Conservation (phyloP, 1,284 basidiomycete genomes). For the Tylopilus sp. region DNA sequence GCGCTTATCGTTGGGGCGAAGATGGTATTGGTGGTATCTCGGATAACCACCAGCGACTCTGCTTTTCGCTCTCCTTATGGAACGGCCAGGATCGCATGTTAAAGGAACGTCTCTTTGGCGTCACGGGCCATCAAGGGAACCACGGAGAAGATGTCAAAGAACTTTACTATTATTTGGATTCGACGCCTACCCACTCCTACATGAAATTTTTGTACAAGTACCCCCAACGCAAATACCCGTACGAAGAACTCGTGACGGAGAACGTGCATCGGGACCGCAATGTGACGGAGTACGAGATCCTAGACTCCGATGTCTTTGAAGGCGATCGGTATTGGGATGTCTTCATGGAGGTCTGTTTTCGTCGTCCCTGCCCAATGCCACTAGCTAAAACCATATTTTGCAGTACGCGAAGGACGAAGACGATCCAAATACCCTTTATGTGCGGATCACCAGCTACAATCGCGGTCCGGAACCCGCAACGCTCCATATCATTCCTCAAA, state of each 20-base stretch:
- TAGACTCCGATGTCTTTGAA: constrained; percentile 91
- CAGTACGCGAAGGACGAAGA: constrained; percentile 98
- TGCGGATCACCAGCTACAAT: constrained; percentile 96
- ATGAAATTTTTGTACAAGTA: constrained; percentile 99
- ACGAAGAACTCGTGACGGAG: constrained; percentile 89
- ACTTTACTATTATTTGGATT: constrained; percentile 97
- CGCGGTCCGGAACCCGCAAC: constrained; percentile 95
- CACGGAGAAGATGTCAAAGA: constrained; percentile 99
- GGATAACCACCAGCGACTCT: constrained; percentile 93
- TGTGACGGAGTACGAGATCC: constrained; percentile 88
- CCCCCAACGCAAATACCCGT: constrained; percentile 88
- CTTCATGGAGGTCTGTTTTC: constrained; percentile 76
- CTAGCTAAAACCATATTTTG: not conserved
- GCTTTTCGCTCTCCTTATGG: constrained; percentile 90
- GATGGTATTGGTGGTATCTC: constrained; percentile 96
- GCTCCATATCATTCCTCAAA: constrained; percentile 90
- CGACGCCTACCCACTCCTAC: constrained; percentile 97
- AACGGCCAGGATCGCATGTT: constrained; percentile 93
- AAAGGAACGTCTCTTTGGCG: constrained; percentile 93
- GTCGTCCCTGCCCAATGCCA: not conserved
- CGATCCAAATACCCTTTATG: constrained; percentile 81
- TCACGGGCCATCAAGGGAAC: constrained; percentile 95
- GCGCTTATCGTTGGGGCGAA: constrained; percentile 98
- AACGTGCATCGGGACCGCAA: constrained; percentile 80
- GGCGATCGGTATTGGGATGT: constrained; percentile 98